phyloP scores from a whole-genome alignment of 2,329 filamentous ascomycete species.

The Trichocomaceae sp. region DNA sequence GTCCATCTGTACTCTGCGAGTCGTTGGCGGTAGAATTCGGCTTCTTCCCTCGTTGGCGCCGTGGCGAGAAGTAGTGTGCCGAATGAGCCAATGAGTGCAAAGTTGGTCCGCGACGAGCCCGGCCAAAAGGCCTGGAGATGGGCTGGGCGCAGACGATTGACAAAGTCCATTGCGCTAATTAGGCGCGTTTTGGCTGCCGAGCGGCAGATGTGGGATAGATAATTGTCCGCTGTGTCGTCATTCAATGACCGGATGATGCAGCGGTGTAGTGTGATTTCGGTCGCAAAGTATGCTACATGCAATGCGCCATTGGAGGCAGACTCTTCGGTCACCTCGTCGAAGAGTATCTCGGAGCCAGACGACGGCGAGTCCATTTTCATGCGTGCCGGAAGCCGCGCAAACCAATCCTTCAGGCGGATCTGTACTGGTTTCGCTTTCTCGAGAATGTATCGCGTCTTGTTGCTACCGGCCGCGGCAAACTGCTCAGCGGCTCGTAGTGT shows the following conservation, averaged over 20 bases:
- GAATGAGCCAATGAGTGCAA: slow-evolving; percentile 91
- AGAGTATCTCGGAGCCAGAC: slow-evolving; percentile 8
- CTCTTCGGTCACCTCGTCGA: slow-evolving; percentile 35
- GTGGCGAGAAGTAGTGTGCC: slow-evolving; percentile 86
- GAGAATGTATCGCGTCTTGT: slow-evolving; percentile 45
- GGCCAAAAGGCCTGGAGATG: slow-evolving; percentile 87
- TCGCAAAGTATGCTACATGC: slow-evolving; percentile 87
- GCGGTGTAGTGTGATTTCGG: slow-evolving; percentile 86
- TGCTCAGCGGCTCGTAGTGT: slow-evolving; percentile 44
- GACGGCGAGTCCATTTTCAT: slow-evolving; percentile 41
- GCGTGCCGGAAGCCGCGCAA: slow-evolving; percentile 40
- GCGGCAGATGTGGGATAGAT: slow-evolving; percentile 86
- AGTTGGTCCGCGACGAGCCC: slow-evolving; percentile 55
- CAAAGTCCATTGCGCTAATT: slow-evolving; percentile 95
- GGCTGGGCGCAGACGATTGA: slow-evolving; percentile 79
- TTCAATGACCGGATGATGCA: slow-evolving; percentile 78
- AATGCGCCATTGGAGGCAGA: slow-evolving; percentile 57
- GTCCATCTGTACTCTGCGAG: slow-evolving; percentile 93
- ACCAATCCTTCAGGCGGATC: slow-evolving; percentile 49
- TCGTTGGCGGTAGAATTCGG: slow-evolving; percentile 81
- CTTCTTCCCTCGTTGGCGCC: slow-evolving; percentile 77
- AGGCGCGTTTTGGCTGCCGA: slow-evolving; percentile 88
- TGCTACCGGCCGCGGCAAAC: slow-evolving; percentile 34
- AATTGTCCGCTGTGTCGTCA: slow-evolving; percentile 57
- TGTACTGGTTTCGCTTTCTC: slow-evolving; percentile 50